Base-by-base conservation (phyloP, 129 eudicot species). In the Ambrosia artemisiifolia region DNA sequence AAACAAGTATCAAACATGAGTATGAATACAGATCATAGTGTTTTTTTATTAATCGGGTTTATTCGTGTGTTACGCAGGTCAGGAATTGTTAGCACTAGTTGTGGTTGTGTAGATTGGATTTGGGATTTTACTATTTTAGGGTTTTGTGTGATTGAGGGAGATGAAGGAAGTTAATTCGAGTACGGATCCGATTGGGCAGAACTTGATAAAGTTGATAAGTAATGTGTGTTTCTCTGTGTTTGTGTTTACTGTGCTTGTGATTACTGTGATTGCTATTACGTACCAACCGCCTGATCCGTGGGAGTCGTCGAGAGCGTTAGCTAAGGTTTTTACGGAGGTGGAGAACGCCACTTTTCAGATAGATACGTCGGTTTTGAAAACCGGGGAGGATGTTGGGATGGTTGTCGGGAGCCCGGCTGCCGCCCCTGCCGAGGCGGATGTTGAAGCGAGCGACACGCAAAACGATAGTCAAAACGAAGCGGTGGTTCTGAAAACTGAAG, bases 251-350 rank as follows among this genome's bases (percentile, higher is more conserved):
- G 99, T 95, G 9, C 86, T 95, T 55, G 85, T 95, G 19, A 51
- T 85, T 33, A 90, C 97, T 51, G 99, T 95, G 24, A 88, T 95
- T 65, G 99, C 99, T 12, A 88, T 95, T 47, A 88, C 97, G 1
- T 95, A 95, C 83, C 91, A 95, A 83, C 96, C 99, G 7, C 99
- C 99, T 72, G 97, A 95, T 77, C 99, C 99, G 49, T 95, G 99
- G 99, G 93, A 88, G 18, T 90, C 99, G 47, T 82, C 99, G 0
- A 81, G 97, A 73, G 96, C 97, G 71, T 68, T 95, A 9, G 90
- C 99, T 42, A 83, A 76, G 88, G 90, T 80, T 68, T 90, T 95
- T 49, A 95, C 99, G 1, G 62, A 90, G 6, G 86, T 84, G 7
- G 90, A 90, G 64, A 95, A 95, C 38, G 97, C 99, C 68, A 95